Evolutionary conservation across 2,329 filamentous ascomycete species (phyloP).

Genomic region (Pyricularia pennisetigena): DNA sequence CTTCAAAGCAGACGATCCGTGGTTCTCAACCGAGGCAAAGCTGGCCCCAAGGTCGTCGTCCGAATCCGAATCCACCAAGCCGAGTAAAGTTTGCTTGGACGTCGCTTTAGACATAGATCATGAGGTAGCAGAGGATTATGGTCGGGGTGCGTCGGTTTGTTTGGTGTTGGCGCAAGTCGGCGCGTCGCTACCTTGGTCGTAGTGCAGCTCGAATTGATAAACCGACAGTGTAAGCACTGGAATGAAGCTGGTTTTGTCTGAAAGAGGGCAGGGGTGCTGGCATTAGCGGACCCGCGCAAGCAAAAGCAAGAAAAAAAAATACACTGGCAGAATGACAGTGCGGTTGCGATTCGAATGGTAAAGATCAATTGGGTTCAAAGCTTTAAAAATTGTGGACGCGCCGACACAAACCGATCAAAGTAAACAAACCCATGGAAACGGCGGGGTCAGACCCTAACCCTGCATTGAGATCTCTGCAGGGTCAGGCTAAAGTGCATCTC

Average conservation of each 20-base stretch:
- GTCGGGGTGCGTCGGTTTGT: not conserved
- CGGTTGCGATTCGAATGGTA: not conserved
- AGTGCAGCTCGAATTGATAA: not conserved
- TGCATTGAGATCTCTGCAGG: not conserved
- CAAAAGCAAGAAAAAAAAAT: not conserved
- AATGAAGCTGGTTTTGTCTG: not conserved
- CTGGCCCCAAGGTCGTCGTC: slow-evolving; percentile 30
- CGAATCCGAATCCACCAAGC: slow-evolving; percentile 31
- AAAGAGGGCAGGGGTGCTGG: not conserved
- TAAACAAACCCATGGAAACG: not conserved
- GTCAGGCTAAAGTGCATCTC: no score
- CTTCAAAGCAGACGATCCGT: slow-evolving; percentile 5
- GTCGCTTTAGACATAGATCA: slow-evolving; percentile 1
- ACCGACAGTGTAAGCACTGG: not conserved
- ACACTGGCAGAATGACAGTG: not conserved
- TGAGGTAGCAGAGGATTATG: not conserved
- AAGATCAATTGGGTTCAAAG: not conserved
- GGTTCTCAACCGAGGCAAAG: not conserved
- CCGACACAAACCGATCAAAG: not conserved
- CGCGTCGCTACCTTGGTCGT: not conserved
- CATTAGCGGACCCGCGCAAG: not conserved
- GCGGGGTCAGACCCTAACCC: not conserved
- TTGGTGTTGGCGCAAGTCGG: not conserved
- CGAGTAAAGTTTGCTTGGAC: slow-evolving; percentile 19
- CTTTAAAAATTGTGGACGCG: not conserved